Evolutionary conservation across 257 asterid genomes (phyloP).

Genomic region (Plantago ovata): DNA sequence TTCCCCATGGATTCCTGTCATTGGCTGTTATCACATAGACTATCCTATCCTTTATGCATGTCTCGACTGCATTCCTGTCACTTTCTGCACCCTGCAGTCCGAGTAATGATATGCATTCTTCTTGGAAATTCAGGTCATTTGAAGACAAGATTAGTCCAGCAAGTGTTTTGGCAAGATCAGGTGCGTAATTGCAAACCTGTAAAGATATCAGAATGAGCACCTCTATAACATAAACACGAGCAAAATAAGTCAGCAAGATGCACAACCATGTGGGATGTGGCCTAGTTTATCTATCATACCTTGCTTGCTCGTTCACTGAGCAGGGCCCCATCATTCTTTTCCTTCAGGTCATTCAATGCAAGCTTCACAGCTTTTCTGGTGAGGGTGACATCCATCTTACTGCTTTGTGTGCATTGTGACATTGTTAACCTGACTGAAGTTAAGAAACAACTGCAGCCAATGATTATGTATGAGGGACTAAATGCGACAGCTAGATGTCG

Average conservation of each 20-base stretch:
- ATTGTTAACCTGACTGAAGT: constrained; percentile 41
- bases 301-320: constrained; percentile 77
- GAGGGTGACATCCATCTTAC: constrained; percentile 36
- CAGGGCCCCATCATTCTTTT: constrained; percentile 55
- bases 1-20: constrained; percentile 41
- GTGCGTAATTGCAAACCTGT: constrained; percentile 74
- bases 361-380: constrained; percentile 65
- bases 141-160: constrained; percentile 71
- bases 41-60: constrained; percentile 61
- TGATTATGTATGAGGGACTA: constrained; percentile 2
- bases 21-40: constrained; percentile 43
- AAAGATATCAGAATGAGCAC: not conserved
- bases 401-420: constrained; percentile 28
- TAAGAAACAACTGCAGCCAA: constrained; percentile 30
- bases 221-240: not conserved
- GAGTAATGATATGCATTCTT: constrained; percentile 69
- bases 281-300: constrained; percentile 35
- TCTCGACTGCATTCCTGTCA: constrained; percentile 38
- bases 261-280: too few species aligned
- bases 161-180: constrained; percentile 82
- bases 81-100: constrained; percentile 42
- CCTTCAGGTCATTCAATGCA: constrained; percentile 73
- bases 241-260: too few species aligned
- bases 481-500: constrained; percentile 8
- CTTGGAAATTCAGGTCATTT: constrained; percentile 54